phyloP scores from a whole-genome alignment of 78 protist species.

The Dictyostelium brefeldianum region DNA sequence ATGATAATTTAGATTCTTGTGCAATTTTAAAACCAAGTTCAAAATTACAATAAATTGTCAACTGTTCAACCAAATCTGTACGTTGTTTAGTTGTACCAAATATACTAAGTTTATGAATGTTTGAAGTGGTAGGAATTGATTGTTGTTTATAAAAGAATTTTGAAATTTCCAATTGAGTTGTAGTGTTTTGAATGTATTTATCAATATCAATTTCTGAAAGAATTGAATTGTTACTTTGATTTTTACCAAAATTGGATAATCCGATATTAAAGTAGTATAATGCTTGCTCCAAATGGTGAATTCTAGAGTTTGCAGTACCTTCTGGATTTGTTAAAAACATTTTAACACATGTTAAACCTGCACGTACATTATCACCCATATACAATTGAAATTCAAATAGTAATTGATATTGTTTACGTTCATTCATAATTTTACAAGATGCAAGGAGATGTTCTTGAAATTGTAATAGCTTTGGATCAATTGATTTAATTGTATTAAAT shows the following conservation, averaged over 20 bases:
- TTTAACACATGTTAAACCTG: constrained; percentile 79
- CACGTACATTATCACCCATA: constrained; percentile 81
- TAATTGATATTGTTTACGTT: constrained; percentile 17
- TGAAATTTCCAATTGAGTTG: constrained; percentile 62
- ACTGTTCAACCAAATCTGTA: constrained; percentile 56
- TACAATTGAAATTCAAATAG: constrained; percentile 72
- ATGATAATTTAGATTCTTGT: constrained; percentile 54
- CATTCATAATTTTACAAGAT: constrained; percentile 70
- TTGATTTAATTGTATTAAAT: constrained; percentile 11
- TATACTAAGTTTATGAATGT: constrained; percentile 31
- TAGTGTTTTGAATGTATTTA: constrained; percentile 40
- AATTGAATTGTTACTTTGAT: neutral
- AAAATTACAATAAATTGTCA: constrained; percentile 46
- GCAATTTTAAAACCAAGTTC: constrained; percentile 78
- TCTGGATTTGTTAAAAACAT: constrained; percentile 42
- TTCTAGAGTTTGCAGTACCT: neutral
- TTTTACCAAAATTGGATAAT: neutral
- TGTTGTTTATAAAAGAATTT: constrained; percentile 50
- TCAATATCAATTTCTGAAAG: constrained; percentile 32
- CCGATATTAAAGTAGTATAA: constrained; percentile 21
- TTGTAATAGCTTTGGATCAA: constrained; percentile 40
- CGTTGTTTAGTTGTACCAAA: constrained; percentile 48
- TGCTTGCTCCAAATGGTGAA: constrained; percentile 47
- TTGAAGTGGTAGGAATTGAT: neutral
- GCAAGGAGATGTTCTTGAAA: constrained; percentile 57